Percentiles rank a stretch among this genome's conserved stretches.
Conservation (phyloP, 768 basidiomycete species). For the Pleurotus cornucopiae region DNA sequence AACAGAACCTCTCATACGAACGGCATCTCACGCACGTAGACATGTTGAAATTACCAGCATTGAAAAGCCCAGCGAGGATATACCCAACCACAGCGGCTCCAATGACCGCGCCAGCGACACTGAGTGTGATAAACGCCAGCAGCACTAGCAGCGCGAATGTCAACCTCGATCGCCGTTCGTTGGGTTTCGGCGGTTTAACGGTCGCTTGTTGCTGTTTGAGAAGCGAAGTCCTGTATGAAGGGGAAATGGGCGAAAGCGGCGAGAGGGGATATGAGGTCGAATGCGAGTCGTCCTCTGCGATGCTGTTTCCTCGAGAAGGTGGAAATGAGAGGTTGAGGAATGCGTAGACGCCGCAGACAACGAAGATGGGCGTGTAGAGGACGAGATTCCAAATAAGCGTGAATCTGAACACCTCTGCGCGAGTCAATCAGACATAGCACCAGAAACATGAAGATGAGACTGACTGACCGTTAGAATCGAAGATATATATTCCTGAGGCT, state of each 20-base stretch:
- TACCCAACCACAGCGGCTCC: conserved; percentile 43
- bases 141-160: conserved; percentile 45
- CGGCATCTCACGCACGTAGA: conserved; percentile 35
- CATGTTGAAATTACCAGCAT: conserved; percentile 42
- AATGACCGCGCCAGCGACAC: conserved; percentile 43
- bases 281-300: conserved; percentile 5
- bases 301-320: conserved; percentile 19
- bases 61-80: conserved; percentile 39
- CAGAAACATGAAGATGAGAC: not conserved
- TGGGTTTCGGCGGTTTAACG: conserved; percentile 21
- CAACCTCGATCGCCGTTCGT: conserved; percentile 40
- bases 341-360: conserved; percentile 44
- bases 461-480: conserved; percentile 31
- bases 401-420: conserved; percentile 45
- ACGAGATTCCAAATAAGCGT: conserved; percentile 50
- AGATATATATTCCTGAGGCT: conserved; percentile 39
- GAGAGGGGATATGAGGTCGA: conserved; percentile 13
- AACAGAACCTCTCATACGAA: no score
- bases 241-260: conserved; percentile 11
- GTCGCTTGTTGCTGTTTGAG: not conserved
- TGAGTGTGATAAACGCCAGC: conserved; percentile 33
- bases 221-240: not conserved
- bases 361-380: conserved; percentile 47
- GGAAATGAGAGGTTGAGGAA: conserved; percentile 51
- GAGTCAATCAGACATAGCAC: no score